A percentile compares a stretch with the other conserved stretches of the same genome.
Conservation (phyloP, 768 basidiomycete species). For the Boletus patriciae region DNA sequence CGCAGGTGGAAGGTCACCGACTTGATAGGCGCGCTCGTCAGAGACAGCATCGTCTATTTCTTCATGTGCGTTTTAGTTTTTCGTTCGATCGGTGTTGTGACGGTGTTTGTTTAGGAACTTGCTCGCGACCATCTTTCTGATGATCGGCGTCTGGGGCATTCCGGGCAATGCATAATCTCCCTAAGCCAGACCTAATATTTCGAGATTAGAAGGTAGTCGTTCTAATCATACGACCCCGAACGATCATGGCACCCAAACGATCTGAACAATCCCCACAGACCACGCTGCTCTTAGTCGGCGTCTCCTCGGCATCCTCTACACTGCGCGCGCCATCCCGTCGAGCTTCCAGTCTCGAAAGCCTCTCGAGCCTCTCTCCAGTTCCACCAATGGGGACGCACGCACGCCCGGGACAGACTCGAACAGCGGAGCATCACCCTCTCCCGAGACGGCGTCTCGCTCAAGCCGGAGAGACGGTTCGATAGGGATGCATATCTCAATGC, state of each 20-base stretch:
- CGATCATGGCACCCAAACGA: background rate
- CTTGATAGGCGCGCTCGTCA: slow-evolving; percentile 16
- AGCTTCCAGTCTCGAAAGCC: slow-evolving; percentile 50
- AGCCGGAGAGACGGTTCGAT: slow-evolving; percentile 58
- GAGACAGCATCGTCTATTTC: slow-evolving; percentile 22
- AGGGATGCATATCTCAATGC: slow-evolving; percentile 69
- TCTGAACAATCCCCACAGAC: slow-evolving; percentile 26
- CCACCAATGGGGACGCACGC: no score
- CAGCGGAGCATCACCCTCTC: slow-evolving; percentile 57
- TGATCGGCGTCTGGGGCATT: slow-evolving; percentile 17
- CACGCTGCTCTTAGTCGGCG: slow-evolving; percentile 45
- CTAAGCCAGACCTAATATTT: no score
- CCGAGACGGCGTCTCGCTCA: slow-evolving; percentile 59
- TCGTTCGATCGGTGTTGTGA: background rate
- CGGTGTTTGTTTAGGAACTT: slow-evolving; percentile 4
- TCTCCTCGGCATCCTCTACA: slow-evolving; percentile 44
- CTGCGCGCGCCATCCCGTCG: slow-evolving; percentile 40
- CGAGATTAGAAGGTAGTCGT: no score
- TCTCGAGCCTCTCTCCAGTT: slow-evolving; percentile 40
- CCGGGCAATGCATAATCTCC: no score
- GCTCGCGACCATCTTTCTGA: slow-evolving; percentile 16
- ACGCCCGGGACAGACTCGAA: slow-evolving; percentile 38
- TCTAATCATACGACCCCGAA: no score
- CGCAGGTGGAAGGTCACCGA: slow-evolving; percentile 11
- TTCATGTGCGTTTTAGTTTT: slow-evolving; percentile 17